Base-by-base conservation (phyloP, 306 rosid species). In the Carpinus fangiana region DNA sequence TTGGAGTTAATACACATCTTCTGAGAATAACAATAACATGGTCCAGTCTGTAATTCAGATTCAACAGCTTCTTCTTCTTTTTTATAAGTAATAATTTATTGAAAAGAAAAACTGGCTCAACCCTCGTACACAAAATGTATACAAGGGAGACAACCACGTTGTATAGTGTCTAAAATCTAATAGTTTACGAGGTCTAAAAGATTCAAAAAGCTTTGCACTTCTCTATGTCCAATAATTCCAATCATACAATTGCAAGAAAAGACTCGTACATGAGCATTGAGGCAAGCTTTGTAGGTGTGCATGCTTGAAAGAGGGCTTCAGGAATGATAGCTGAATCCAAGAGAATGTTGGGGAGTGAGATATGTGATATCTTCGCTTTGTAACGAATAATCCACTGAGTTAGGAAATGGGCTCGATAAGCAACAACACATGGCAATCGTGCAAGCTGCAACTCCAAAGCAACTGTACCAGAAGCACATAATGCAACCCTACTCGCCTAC, bases 391-490 rank as follows among this genome's bases (percentile, higher is more conserved):
- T 72, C 97, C 90, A 91, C 85, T 92, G 97, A 0, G 97, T 94
- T 83, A 94, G 80, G 74, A 92, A 84, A 86, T 92, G 92, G 43
- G 98, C 97, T 81, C 95, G 88, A 79, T 92, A 94, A 34, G 92
- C 95, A 38, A 94, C 91, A 45, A 91, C 84, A 70, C 97, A 94
- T 16, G 98, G 98, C 74, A 87, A 74, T 53, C 92, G 88, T 50
- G 97, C 95, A 85, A 94, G 92, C 85, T 94, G 97, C 86, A 90
- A 74, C 90, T 91, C 98, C 59, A 87, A 83, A 71, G 92, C 90
- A 59, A 85, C 96, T 12, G 98, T 92, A 72, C 98, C 98, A 13
- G 98, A 95, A 76, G 98, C 80, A 79, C 98, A 95, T 73, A 95
- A 83, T 0, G 97, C 97, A 70, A 87, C 96, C 73, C 64, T 91